Evolutionary conservation across 2,329 filamentous ascomycete genomes (phyloP).

Genomic region (Xylariales sp.): DNA sequence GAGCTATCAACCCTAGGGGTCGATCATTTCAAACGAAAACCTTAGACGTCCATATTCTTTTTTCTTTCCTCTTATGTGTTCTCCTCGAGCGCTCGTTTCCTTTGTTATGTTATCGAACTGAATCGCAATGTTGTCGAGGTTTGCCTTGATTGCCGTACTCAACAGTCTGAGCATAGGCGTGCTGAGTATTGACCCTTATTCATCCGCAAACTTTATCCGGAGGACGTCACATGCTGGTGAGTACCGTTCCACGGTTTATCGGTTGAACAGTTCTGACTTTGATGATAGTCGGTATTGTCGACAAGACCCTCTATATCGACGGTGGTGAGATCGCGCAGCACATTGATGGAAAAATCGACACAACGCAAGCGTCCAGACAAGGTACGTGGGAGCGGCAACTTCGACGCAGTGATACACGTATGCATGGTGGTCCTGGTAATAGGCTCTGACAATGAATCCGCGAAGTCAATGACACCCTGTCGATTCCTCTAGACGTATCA

Average conservation of each 20-base stretch:
- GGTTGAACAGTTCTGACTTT: background rate
- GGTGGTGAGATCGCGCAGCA: constrained; percentile 8
- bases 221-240: background rate
- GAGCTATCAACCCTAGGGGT: no score
- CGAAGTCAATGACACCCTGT: constrained; percentile 9
- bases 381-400: constrained; percentile 1
- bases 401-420: background rate
- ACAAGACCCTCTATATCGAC: constrained; percentile 8
- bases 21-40: no score
- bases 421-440: background rate
- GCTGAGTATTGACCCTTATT: background rate
- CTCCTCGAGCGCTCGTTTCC: background rate
- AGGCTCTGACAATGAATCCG: background rate
- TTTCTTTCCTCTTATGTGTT: no score
- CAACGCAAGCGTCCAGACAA: constrained; percentile 1
- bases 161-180: background rate
- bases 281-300: constrained; percentile 4
- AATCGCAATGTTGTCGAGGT: background rate
- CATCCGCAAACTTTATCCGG: background rate
- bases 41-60: no score
- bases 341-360: constrained; percentile 1
- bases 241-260: background rate
- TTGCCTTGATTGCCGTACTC: background rate
- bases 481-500: constrained; percentile 5
- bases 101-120: background rate